Evolutionary conservation across 148 eudicot genomes (phyloP), one percentile per base, ranked within the genome.

Genomic region (Camellia sinensis): DNA sequence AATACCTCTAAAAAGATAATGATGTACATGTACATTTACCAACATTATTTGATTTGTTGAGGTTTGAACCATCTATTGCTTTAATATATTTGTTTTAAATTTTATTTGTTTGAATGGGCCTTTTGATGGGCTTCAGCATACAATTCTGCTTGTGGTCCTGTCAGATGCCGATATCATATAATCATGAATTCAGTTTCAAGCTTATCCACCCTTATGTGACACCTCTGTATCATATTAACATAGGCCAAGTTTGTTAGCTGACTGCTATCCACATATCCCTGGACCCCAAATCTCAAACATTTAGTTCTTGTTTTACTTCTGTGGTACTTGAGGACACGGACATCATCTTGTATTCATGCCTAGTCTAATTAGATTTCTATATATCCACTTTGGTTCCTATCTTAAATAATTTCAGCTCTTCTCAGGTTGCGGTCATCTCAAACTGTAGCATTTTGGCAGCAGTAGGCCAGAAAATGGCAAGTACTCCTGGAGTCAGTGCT

Each of bases 401-500:
- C 22, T 73, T 71, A 17, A 77, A 53, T 75, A 69, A 71, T 74
- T 71, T 41, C 61, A 52, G 67, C 80, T 80, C 56, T 84, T 89
- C 15, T n/a, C 93, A 96, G 99, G 90, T 96, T 80, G 95, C 98
- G 74, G 83, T 96, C 22, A 80, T 96, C 61, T 97, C 88, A 59
- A 91, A 90, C 76, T 96, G 99, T 89, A 92, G 99, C 88, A 93
- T 96, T 79, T 89, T 96, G 89, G 99, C 99, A 54, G 88, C 98
- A 10, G 99, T 96, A 82, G 99, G 99, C 59, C 98, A 92, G 89
- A 96, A 85, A 83, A 96, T 96, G 99, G 99, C 98, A 21, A 96
- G 99, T 80, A 93, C 99, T 75, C 98, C 98, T 78, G 99, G 99
- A 85, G 99, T 96, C 80, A 91, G 98, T 86, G 99, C 99, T 74